Conservation (phyloP, 768 basidiomycete species). For the Tylopilus balloui region DNA sequence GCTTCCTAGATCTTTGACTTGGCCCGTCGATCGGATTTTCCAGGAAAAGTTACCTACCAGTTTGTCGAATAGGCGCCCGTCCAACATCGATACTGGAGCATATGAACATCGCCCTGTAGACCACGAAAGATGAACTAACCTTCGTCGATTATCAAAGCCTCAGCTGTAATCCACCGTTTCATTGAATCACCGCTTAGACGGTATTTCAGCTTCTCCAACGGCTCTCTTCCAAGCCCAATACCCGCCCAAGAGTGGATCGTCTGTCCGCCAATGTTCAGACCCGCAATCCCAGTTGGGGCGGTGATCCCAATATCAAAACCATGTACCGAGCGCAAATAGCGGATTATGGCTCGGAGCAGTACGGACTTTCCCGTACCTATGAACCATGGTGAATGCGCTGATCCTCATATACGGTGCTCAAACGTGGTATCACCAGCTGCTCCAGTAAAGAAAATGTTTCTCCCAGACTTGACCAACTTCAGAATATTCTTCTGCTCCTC, state of each 20-base stretch:
- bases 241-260: slow-evolving; percentile 69
- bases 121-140: slow-evolving; percentile 35
- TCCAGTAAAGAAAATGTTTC: slow-evolving; percentile 72
- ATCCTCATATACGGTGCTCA: background rate
- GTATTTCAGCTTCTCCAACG: slow-evolving; percentile 36
- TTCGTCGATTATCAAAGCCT: slow-evolving; percentile 69
- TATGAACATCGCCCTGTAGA: background rate
- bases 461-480: slow-evolving; percentile 44
- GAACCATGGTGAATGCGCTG: background rate
- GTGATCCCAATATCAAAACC: slow-evolving; percentile 49
- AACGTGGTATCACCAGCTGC: slow-evolving; percentile 49
- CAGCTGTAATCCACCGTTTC: slow-evolving; percentile 48
- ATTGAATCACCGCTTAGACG: slow-evolving; percentile 30
- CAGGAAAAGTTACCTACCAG: slow-evolving; percentile 43
- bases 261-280: slow-evolving; percentile 63
- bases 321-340: slow-evolving; percentile 30
- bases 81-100: slow-evolving; percentile 67
- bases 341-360: slow-evolving; percentile 58
- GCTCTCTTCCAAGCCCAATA: slow-evolving; percentile 55
- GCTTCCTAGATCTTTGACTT: slow-evolving; percentile 23
- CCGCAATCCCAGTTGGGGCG: slow-evolving; percentile 63
- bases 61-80: slow-evolving; percentile 66
- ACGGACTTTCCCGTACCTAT: slow-evolving; percentile 71
- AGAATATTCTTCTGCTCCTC: slow-evolving; percentile 42
- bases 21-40: slow-evolving; percentile 7